Evolutionary conservation across 2,329 filamentous ascomycete species (phyloP).

Genomic region (Beauveria rudraprayagi): DNA sequence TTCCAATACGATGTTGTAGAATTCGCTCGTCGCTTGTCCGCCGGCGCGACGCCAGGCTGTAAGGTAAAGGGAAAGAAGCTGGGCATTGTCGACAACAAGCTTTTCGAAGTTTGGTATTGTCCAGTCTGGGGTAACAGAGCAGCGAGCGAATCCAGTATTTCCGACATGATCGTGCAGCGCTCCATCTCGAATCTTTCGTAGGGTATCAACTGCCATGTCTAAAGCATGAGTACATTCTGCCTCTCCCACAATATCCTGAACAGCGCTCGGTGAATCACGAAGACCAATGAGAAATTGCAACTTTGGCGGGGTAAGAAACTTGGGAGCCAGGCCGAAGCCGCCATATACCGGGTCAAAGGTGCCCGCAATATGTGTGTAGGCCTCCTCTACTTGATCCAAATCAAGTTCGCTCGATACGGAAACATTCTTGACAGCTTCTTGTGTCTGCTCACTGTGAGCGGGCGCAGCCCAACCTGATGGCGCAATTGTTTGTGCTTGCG

Average conservation of each 20-base stretch:
- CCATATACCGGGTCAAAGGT: slow-evolving; percentile 74
- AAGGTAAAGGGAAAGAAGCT: slow-evolving; percentile 74
- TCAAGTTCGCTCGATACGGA: slow-evolving; percentile 63
- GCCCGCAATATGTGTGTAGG: slow-evolving; percentile 68
- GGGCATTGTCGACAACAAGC: slow-evolving; percentile 87
- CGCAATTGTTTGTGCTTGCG: slow-evolving; percentile 21
- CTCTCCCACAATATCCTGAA: slow-evolving; percentile 80
- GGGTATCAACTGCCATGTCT: slow-evolving; percentile 71
- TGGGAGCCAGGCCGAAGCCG: slow-evolving; percentile 75
- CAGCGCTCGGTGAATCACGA: slow-evolving; percentile 59
- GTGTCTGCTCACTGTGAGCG: slow-evolving; percentile 19
- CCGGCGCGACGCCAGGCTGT: slow-evolving; percentile 66
- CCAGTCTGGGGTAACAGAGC: slow-evolving; percentile 89
- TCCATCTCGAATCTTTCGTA: slow-evolving; percentile 61
- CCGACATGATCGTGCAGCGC: slow-evolving; percentile 49
- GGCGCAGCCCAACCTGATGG: slow-evolving; percentile 24
- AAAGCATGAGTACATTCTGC: slow-evolving; percentile 66
- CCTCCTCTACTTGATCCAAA: slow-evolving; percentile 84
- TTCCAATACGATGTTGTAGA: slow-evolving; percentile 71
- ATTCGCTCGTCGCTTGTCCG: slow-evolving; percentile 52
- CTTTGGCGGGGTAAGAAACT: slow-evolving; percentile 85
- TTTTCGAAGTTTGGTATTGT: slow-evolving; percentile 95
- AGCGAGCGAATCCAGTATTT: slow-evolving; percentile 53
- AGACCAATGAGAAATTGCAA: slow-evolving; percentile 74
- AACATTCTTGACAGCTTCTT: slow-evolving; percentile 17